Evolutionary conservation across 169 alveolate genomes (phyloP), one percentile per base, ranked within the genome.

Genomic region (Cryptosporidium tyzzeri): DNA sequence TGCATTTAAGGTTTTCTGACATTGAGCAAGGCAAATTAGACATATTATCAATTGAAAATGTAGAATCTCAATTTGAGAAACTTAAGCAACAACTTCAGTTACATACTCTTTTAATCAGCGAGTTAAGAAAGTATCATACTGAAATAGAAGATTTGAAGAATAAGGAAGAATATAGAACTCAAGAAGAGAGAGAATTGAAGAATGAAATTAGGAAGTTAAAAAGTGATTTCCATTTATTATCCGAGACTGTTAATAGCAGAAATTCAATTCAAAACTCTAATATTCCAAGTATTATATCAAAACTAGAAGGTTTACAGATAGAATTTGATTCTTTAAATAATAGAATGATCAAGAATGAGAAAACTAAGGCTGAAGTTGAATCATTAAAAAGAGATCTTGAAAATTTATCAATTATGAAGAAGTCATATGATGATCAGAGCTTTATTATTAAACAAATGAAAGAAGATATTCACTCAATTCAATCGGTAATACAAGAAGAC

Each of bases 111-210:
- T 62, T 80, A 41, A 80, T 80, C 23, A 65, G 80, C 12, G 89
- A 80, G 55, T 26, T 80, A 45, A 80, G 89, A 62, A 80, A 80
- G 51, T 80, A 80, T 65, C 89, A 80, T n/a, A 26, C 89, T 48
- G 89, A 80, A 33, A 61, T 80, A n/a, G 89, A 80, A 21, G 89
- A 80, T 9, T 62, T 80, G 70, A 80, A 80, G 51, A 16, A 48
- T 58, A 80, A 65, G 37, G 89, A 80, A 6, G 80, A 80, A 26
- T 44, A 62, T 26, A 61, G 68, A 18, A 9, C 31, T 16, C 74
- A 80, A 26, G 89, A 80, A 48, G 89, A 80, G 59, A 59, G 75
- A 62, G 75, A 80, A 41, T 44, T 80, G 21, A 80, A 41, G 68
- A 41, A 45, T 29, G 89, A 80, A 33, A 23, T 80, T 37, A 80